Conservation (phyloP, 805 yeast species). For the Candida methanosorbosa region DNA sequence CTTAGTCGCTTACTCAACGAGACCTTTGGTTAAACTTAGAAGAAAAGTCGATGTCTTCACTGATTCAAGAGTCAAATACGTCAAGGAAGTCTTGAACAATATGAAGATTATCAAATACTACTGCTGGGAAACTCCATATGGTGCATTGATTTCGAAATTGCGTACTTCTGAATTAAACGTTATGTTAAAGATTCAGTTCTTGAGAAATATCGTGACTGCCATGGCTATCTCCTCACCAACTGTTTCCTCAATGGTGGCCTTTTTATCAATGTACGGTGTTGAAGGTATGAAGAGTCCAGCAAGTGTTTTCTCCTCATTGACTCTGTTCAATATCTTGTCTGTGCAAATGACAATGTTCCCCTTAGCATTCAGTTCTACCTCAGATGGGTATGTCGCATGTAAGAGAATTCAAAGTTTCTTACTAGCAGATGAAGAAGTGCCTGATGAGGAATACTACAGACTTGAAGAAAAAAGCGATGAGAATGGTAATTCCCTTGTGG, state of each 20-base stretch:
- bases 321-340: slow-evolving; percentile 55
- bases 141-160: slow-evolving; percentile 40
- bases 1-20: slow-evolving; percentile 38
- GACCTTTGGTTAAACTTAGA: slow-evolving; percentile 46
- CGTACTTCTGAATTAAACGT: slow-evolving; percentile 55
- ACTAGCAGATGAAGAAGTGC: slow-evolving; percentile 30
- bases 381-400: slow-evolving; percentile 58
- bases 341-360: slow-evolving; percentile 64
- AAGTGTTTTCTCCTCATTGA: slow-evolving; percentile 58
- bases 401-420: slow-evolving; percentile 47
- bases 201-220: slow-evolving; percentile 56
- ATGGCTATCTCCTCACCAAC: slow-evolving; percentile 59
- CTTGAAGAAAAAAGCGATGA: slow-evolving; percentile 6
- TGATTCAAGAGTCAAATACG: slow-evolving; percentile 65
- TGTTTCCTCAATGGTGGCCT: slow-evolving; percentile 59
- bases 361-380: slow-evolving; percentile 55
- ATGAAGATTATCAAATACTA: slow-evolving; percentile 80
- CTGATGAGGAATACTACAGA: slow-evolving; percentile 12
- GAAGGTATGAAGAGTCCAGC: slow-evolving; percentile 42
- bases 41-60: slow-evolving; percentile 52
- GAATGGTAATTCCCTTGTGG: slow-evolving; percentile 33
- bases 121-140: slow-evolving; percentile 86
- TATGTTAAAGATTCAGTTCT: slow-evolving; percentile 54
- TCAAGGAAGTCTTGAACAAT: slow-evolving; percentile 71
- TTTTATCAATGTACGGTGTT: slow-evolving; percentile 31